A percentile compares a stretch with the other conserved stretches of the same genome.
These are phyloP conservation scores for Colletotrichum tropicicola DNA, from an alignment of 2,329 filamentous ascomycete species.

Conservation along the genomic window DNA sequence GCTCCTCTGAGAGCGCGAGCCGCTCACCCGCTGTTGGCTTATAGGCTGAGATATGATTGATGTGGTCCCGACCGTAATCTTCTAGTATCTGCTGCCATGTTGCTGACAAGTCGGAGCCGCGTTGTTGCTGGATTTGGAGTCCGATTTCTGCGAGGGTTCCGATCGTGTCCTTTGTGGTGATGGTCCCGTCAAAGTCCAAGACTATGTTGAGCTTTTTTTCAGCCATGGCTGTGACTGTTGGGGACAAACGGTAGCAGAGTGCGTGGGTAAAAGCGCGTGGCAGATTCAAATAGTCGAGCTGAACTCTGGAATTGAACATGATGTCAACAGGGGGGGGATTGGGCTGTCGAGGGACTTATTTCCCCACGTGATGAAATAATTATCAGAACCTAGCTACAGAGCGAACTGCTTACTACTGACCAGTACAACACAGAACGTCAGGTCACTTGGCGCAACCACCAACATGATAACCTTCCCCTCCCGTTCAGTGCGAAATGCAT, in stretches of 20 bases:
- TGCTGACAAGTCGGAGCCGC: conserved; percentile 42
- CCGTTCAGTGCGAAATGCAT: too few relatives aligned
- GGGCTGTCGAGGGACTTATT: too few relatives aligned
- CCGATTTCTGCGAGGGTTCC: conserved; percentile 52
- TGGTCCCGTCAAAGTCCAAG: conserved; percentile 69
- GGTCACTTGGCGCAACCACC: too few relatives aligned
- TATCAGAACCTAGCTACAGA: too few relatives aligned
- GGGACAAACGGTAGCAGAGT: not conserved
- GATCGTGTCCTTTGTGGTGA: conserved; percentile 64
- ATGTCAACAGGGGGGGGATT: too few relatives aligned
- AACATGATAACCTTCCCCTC: too few relatives aligned
- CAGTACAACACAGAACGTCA: too few relatives aligned
- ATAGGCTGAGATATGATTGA: conserved; percentile 45
- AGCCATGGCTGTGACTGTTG: conserved; percentile 24
- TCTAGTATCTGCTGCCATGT: conserved; percentile 56
- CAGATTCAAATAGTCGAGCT: not conserved
- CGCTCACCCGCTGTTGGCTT: conserved; percentile 43
- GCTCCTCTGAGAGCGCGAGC: conserved; percentile 46
- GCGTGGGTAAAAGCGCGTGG: not conserved
- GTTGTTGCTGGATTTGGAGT: conserved; percentile 43
- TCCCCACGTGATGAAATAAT: too few relatives aligned
- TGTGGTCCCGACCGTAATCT: conserved; percentile 54
- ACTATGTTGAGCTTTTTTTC: conserved; percentile 50
- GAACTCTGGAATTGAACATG: not conserved
- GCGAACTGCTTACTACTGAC: not conserved